Base-by-base conservation (phyloP, 1,139 yeast genomes). In the Geotrichum histeridarum region DNA sequence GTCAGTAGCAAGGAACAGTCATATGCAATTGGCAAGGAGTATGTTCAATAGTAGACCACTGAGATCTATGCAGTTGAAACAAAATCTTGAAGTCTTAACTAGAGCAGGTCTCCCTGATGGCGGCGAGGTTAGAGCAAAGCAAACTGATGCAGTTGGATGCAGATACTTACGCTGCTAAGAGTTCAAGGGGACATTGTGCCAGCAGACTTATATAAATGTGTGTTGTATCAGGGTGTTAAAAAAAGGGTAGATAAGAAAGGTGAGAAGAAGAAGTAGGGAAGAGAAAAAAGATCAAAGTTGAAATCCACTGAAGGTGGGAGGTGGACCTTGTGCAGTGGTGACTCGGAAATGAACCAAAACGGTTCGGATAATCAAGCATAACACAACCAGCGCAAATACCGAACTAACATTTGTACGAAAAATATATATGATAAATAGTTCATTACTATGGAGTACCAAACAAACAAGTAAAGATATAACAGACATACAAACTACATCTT, bases 101-200 rank as follows among this genome's bases (percentile, higher is more conserved):
- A 3, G 27, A 22, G 27, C 27, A 22, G 17, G 8, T 37, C 4
- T 37, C 17, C 17, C 39, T 37, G 15, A n/a, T 37, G 15, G 15
- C 39, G 18, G 27, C 5, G 5, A 22, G 15, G 12, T 37, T 37
- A 37, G 39, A 37, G 17, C n/a, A 11, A 22, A 35, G 8, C 17
- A 38, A 15, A 11, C 12, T 15, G 27, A 31, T 39, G 2, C 6
- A 37, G n/a, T n/a, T n/a, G n/a, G 36, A 14, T 9, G 22, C 30
- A 33, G 35, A 15, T 8, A 51, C 54, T 18, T 46, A 51, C 54
- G 35, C 54, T 41, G 50, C 50, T 14, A 42, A 35, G 38, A 38
- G 30, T 31, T 49, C 45, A 53, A 46, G 53, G 48, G 36, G 41
- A 49, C 56, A 53, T 53, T 27, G 47, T 31, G 37, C 41, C 43